Evolutionary conservation across 2,329 filamentous ascomycete species (phyloP), one percentile per base, ranked within the genome.

Genomic region (Tolypocladium guangdongense): DNA sequence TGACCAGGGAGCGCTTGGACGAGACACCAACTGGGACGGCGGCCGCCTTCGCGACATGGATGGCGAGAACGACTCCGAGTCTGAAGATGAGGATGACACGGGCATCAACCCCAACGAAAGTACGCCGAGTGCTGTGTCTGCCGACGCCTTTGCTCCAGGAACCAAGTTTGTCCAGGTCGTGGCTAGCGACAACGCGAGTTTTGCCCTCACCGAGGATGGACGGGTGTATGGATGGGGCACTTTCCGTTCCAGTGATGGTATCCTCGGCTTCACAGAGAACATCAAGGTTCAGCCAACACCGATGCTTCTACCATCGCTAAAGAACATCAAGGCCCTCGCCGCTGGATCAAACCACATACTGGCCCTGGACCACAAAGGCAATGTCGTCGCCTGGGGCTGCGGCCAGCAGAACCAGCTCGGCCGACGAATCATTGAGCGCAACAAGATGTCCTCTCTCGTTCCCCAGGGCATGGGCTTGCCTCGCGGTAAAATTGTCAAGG

Each of bases 141-240:
- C 82, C 1, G 75, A 80, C 35, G 66, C 75, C 46, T 83, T 89
- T 60, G 77, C 80, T 5, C 74, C 80, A 45, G 80, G 77, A 48
- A 85, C 84, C 47, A 74, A 77, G 51, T 88, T 75, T 51, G 69
- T 70, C 22, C 81, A 88, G 63, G 75, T 92, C 54, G 81, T 80
- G 43, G 87, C 87, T 36, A 82, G 82, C 51, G 87, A 92, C 71
- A 90, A 83, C 64, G 82, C 84, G 47, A 87, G 82, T 2, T 90
- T 92, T 67, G 87, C 80, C 11, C 75, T 93, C 36, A 92, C 88
- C 12, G 80, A 83, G 47, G 82, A 87, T 55, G 88, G 88, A 20
- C 76, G 80, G 50, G 84, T 93, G 33, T 93, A 89, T 63, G 88
- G 88, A 55, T 93, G 88, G 87, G 88, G 88, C 39, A 90, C 87